Conservation (phyloP, 176 grass and related monocot species). For the sorghum (Sorghum bicolor) region Sorghum_bicolor_NCBIv3 NC_012878.2:57825001-57825500, state of each 20-base stretch:
- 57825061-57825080: constrained; percentile 70
- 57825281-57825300: constrained; percentile 71
- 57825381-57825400: constrained; percentile 61
- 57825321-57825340: constrained; percentile 31
- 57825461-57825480: constrained; percentile 65
- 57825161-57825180: constrained; percentile 54
- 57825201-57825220: constrained; percentile 86
- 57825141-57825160: constrained; percentile 65
- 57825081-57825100: constrained; percentile 54
- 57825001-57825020: constrained; percentile 71
- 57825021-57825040: constrained; percentile 58
- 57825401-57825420: constrained; percentile 81
- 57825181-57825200: constrained; percentile 86
- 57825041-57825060: constrained; percentile 79
- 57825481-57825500: constrained; percentile 83
- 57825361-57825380: constrained; percentile 65
- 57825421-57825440: constrained; percentile 61
- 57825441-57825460: constrained; percentile 56
- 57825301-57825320: constrained; percentile 71
- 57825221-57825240: constrained; percentile 49
- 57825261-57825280: constrained; percentile 71
- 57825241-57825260: constrained; percentile 61
- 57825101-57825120: constrained; percentile 87
- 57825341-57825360: constrained; percentile 78
- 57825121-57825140: constrained; percentile 66